phyloP scores from a whole-genome alignment of 208 protist genomes.

The Vickermania ingenoplastis region DNA sequence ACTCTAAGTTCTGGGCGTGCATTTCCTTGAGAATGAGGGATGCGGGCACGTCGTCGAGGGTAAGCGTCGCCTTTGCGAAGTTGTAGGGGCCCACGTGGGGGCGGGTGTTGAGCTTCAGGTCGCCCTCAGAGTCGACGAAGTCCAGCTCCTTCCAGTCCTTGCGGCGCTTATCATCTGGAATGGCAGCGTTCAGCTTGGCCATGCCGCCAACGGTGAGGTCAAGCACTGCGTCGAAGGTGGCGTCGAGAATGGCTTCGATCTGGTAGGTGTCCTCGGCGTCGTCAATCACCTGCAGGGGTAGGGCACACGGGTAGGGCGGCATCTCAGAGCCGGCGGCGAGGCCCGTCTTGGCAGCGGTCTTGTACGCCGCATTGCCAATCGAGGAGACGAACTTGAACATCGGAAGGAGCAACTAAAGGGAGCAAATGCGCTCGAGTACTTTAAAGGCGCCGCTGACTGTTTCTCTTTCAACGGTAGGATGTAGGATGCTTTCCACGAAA shows the following conservation, averaged over 20 bases:
- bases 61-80: constrained; percentile 66
- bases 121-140: constrained; percentile 56
- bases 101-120: constrained; percentile 62
- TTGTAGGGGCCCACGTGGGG: constrained; percentile 72
- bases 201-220: constrained; percentile 54
- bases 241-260: constrained; percentile 43
- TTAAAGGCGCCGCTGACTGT: no score
- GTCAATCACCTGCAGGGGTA: constrained; percentile 56
- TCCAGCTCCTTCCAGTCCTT: constrained; percentile 41
- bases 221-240: constrained; percentile 31
- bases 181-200: constrained; percentile 26
- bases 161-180: constrained; percentile 15
- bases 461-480: no score
- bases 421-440: no score
- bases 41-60: constrained; percentile 33
- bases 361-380: constrained; percentile 65
- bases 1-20: constrained; percentile 40
- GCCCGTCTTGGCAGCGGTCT: constrained; percentile 63
- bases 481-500: no score
- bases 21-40: constrained; percentile 51
- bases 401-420: no score
- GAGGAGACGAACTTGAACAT: constrained; percentile 67
- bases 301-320: constrained; percentile 75
- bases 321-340: constrained; percentile 59
- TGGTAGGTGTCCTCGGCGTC: constrained; percentile 24